A percentile compares a stretch with the other conserved stretches of the same genome.
Evolutionary conservation across 2,329 filamentous ascomycete genomes (phyloP).

Genomic region (Diaporthe ampelina): DNA sequence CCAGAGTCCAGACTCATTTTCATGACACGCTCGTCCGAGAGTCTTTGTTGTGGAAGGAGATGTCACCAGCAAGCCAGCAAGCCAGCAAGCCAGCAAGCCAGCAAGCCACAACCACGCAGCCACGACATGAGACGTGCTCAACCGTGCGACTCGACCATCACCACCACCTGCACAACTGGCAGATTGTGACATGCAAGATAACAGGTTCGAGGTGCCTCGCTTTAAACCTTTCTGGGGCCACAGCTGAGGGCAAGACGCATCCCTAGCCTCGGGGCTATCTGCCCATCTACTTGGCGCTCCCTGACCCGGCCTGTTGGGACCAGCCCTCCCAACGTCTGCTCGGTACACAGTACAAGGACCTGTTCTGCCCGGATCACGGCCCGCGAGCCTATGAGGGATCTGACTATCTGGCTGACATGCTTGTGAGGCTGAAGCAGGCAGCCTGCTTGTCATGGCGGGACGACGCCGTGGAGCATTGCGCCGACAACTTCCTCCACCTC

Average conservation of each 20-base stretch:
- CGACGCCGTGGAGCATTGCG: background rate
- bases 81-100: no score
- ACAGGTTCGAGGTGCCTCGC: no score
- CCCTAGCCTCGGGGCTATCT: background rate
- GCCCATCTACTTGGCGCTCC: background rate
- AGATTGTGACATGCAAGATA: slow-evolving; percentile 12
- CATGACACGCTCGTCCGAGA: background rate
- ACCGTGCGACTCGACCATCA: background rate
- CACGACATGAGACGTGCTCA: background rate
- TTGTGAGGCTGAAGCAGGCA: slow-evolving; percentile 6
- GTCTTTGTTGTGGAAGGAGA: background rate
- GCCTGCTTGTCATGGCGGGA: background rate
- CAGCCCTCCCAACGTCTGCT: background rate
- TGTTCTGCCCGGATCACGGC: slow-evolving; percentile 6
- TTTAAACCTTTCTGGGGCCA: background rate
- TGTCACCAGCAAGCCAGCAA: background rate
- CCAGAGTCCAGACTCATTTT: background rate
- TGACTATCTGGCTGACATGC: slow-evolving; percentile 9
- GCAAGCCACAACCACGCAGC: background rate
- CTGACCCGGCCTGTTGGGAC: slow-evolving; percentile 2
- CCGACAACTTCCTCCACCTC: slow-evolving; percentile 7
- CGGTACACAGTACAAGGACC: background rate
- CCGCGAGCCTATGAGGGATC: slow-evolving; percentile 2
- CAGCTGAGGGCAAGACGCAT: background rate
- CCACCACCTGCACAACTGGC: background rate